phyloP scores from a whole-genome alignment of 495 filamentous ascomycete genomes.

The Aspergillus bridgeri region DNA sequence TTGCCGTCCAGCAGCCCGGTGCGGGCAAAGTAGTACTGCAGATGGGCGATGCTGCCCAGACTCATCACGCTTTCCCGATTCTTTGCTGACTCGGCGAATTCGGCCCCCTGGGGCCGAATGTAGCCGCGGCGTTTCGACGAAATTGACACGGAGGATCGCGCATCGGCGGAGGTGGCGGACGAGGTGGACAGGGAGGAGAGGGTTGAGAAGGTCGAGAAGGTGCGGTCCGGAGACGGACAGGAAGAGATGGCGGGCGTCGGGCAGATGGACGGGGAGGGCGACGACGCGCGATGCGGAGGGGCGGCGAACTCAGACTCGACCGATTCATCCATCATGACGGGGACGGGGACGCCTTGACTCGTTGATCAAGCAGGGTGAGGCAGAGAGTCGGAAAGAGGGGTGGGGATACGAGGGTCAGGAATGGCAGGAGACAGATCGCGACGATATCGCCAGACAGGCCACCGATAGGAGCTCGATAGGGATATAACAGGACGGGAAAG shows the following conservation, averaged over 20 bases:
- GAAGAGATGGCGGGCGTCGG: conserved; percentile 65
- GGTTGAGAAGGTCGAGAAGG: conserved; percentile 73
- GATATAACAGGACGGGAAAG: conserved; percentile 7
- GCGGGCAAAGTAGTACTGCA: conserved; percentile 97
- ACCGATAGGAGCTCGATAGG: not conserved
- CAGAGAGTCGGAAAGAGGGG: not conserved
- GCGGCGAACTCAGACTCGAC: conserved; percentile 24
- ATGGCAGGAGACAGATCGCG: conserved; percentile 7
- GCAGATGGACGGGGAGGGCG: conserved; percentile 56
- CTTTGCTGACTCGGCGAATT: conserved; percentile 86
- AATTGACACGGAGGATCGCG: conserved; percentile 52
- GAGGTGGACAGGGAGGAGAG: conserved; percentile 68
- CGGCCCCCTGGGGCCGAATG: conserved; percentile 83
- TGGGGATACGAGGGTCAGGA: not conserved
- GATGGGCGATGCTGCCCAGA: conserved; percentile 90
- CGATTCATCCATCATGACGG: conserved; percentile 33
- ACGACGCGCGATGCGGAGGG: conserved; percentile 40
- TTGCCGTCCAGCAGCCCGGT: conserved; percentile 93
- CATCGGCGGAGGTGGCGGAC: conserved; percentile 54
- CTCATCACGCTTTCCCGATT: conserved; percentile 92
- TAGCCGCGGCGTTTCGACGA: conserved; percentile 71
- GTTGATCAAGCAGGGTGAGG: conserved; percentile 2
- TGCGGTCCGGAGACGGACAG: conserved; percentile 63
- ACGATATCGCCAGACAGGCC: not conserved
- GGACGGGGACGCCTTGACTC: conserved; percentile 13